phyloP scores from a whole-genome alignment of 306 rosid species.

The Crataegus laevigata region DNA sequence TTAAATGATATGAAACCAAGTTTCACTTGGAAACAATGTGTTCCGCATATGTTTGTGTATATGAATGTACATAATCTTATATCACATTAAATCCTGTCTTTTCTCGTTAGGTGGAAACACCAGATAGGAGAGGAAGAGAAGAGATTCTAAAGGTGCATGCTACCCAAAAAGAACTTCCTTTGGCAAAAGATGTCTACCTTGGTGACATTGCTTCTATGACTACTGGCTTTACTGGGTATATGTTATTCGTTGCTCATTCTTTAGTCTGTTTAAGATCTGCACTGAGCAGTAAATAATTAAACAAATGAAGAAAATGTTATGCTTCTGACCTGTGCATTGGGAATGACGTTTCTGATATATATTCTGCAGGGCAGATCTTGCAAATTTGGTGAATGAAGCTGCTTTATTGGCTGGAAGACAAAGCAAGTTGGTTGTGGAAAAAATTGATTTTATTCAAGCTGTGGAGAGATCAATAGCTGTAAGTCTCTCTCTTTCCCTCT shows the following conservation, averaged over 20 bases:
- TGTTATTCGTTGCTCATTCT: conserved; percentile 11
- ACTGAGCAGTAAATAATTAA: not conserved
- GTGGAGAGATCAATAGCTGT: conserved; percentile 97
- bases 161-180: conserved; percentile 87
- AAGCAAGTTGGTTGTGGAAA: conserved; percentile 75
- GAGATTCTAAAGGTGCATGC: conserved; percentile 78
- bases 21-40: not conserved
- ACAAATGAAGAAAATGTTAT: not conserved
- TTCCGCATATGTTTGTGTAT: conserved; percentile 2
- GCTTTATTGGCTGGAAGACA: conserved; percentile 93
- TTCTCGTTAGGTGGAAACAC: conserved; percentile 75
- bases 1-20: conserved; percentile 7
- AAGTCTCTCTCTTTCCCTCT: conserved; percentile 26
- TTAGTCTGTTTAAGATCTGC: not conserved
- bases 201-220: conserved; percentile 86
- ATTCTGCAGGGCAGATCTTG: conserved; percentile 86
- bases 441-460: conserved; percentile 76
- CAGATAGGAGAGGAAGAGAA: conserved; percentile 87
- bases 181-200: conserved; percentile 62
- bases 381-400: conserved; percentile 92
- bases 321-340: not conserved
- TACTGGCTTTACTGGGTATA: conserved; percentile 98
- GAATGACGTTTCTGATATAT: not conserved
- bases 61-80: not conserved
- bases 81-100: not conserved